Percentiles rank a stretch among this genome's conserved stretches.
phyloP scores from a whole-genome alignment of 208 protist genomes.

The Acanthamoeba healyi region DNA sequence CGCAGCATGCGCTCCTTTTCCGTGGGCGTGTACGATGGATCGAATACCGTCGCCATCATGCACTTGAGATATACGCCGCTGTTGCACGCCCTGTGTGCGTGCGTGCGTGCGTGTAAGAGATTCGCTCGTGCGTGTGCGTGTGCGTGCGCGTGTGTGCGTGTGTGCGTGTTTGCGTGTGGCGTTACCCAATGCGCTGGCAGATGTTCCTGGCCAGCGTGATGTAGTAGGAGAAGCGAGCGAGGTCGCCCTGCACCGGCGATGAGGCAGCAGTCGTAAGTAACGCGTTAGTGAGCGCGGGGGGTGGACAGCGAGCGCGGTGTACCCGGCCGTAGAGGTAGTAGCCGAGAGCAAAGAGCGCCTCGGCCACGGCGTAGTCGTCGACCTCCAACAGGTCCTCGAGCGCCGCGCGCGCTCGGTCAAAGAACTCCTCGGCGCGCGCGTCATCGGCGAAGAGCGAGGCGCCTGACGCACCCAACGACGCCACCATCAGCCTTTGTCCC shows the following conservation, averaged over 20 bases:
- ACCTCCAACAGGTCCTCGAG: constrained; percentile 15
- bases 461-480: background rate
- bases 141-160: too few species aligned
- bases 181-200: constrained; percentile 16
- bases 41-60: background rate
- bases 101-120: too few species aligned
- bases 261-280: too few species aligned
- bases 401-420: background rate
- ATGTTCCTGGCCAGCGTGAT: background rate
- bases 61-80: constrained; percentile 37
- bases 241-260: background rate
- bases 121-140: background rate
- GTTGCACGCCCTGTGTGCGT: background rate
- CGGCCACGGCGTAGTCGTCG: constrained; percentile 38
- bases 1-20: constrained; percentile 41
- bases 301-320: too few species aligned
- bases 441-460: background rate
- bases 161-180: background rate
- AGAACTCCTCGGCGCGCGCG: constrained; percentile 2
- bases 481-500: too few species aligned
- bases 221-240: constrained; percentile 42
- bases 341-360: constrained; percentile 41
- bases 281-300: too few species aligned
- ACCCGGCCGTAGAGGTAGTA: constrained; percentile 48
- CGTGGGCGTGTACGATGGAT: background rate